A percentile compares a stretch with the other conserved stretches of the same genome.
Evolutionary conservation across 352 stramenopile species (phyloP).

Genomic region (Phytophthora syringae): DNA sequence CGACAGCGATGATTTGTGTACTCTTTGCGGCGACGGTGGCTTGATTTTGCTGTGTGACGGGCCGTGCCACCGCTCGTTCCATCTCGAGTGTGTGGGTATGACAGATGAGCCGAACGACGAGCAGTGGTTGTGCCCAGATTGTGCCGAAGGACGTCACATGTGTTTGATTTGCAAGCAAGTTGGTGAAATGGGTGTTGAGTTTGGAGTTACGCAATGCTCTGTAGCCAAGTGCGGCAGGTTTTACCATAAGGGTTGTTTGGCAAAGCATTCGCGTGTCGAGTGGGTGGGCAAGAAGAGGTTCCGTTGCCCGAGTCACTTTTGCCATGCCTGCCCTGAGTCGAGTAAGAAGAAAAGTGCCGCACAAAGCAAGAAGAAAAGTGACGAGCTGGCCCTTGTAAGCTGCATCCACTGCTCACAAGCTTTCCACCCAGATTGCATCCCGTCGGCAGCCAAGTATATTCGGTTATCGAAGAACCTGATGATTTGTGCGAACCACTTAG

Average conservation of each 20-base stretch:
- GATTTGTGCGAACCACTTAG: constrained; percentile 89
- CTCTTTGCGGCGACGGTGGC: constrained; percentile 91
- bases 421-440: constrained; percentile 86
- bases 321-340: constrained; percentile 65
- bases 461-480: constrained; percentile 87
- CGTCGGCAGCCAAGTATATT: constrained; percentile 75
- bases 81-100: constrained; percentile 92
- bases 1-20: constrained; percentile 92
- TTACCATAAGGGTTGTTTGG: constrained; percentile 92
- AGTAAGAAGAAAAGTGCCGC: constrained; percentile 13
- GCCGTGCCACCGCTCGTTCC: constrained; percentile 93
- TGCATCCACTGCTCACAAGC: constrained; percentile 90
- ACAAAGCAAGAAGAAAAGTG: constrained; percentile 53
- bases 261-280: constrained; percentile 75
- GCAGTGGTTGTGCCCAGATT: constrained; percentile 93
- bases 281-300: constrained; percentile 91
- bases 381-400: constrained; percentile 57
- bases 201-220: constrained; percentile 91
- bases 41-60: constrained; percentile 93
- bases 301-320: constrained; percentile 92
- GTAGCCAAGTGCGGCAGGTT: constrained; percentile 93
- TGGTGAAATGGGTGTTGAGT: constrained; percentile 89
- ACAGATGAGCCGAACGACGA: constrained; percentile 82
- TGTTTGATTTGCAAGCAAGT: constrained; percentile 93
- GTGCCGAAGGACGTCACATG: constrained; percentile 88